Evolutionary conservation across 768 basidiomycete species (phyloP), one percentile per base, ranked within the genome.

Genomic region (Lyophyllum decastes): DNA sequence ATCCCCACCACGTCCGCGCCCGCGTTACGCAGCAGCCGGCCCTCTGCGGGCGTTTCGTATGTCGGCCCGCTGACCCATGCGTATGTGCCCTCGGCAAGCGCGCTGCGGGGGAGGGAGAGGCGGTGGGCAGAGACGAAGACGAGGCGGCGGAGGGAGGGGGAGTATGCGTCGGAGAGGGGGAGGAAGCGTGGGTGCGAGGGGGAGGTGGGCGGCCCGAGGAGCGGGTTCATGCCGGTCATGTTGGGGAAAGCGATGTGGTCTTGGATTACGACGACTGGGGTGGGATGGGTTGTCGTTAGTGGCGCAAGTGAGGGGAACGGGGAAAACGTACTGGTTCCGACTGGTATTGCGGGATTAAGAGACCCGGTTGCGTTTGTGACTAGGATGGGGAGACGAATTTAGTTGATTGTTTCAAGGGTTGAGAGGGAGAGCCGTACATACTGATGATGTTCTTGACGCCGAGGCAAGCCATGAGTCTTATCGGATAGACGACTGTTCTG

Each of bases 1-100:
- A 95, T 95, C 1, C 94, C 94, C 1, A 95, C 94, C n/a, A 94
- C 89, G 64, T 93, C 92, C 0, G 89, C 94, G 2, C 94, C 94
- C 0, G 84, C 85, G 8, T 74, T 72, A 16, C 89, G 76, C 40
- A 95, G 74, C 73, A 94, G 86, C 48, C 87, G 78, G 30, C 92
- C 94, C 64, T 96, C 94, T 0, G 92, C 93, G 2, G 89, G 86
- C 0, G 90, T 92, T 73, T 95, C 94, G 67, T 95, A 95, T 8
- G 92, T 90, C 14, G 94, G 94, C 0, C 94, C 94, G 27, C 86
- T 82, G 46, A 95, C 94, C 90, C 92, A 95, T 1, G 92, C 92
- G 63, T 95, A 95, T 2, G 82, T 85, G 0, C 94, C 94, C 68
- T 95, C 94, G 2, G 82, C 84, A 12, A 95, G 76, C 2, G 86